These are phyloP conservation scores for Strobilomyces confusus DNA, from an alignment of 768 basidiomycete species.

Conservation along the genomic window DNA sequence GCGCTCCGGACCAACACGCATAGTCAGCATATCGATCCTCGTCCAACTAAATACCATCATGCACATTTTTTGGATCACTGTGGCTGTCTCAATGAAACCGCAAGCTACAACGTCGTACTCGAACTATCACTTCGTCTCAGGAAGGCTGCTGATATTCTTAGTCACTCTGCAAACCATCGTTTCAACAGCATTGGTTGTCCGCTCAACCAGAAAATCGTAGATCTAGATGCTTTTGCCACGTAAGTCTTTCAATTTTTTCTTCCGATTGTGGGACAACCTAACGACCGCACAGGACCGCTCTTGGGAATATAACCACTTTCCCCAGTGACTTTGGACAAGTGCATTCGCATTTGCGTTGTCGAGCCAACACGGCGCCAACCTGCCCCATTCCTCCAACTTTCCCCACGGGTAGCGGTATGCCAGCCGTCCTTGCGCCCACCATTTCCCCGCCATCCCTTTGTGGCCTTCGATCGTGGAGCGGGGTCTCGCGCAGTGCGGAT, in stretches of 20 bases:
- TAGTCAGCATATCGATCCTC: conserved; percentile 4
- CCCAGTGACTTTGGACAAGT: conserved; percentile 23
- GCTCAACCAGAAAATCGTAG: conserved; percentile 43
- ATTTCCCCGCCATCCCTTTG: conserved; percentile 16
- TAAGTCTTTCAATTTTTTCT: conserved; percentile 28
- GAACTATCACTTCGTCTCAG: conserved; percentile 64
- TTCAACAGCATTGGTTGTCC: conserved; percentile 28
- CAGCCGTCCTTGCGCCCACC: conserved; percentile 20
- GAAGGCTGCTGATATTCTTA: conserved; percentile 54
- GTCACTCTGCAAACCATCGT: conserved; percentile 41
- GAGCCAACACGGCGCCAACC: conserved; percentile 11
- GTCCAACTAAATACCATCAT: conserved; percentile 14
- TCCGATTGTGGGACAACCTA: conserved; percentile 1
- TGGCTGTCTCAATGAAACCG: conserved; percentile 52
- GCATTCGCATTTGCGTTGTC: conserved; percentile 8
- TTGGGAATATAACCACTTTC: conserved; percentile 34
- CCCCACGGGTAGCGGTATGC: conserved; percentile 10
- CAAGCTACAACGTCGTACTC: conserved; percentile 54
- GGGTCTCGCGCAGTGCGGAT: conserved; percentile 17
- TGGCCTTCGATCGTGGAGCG: conserved; percentile 18
- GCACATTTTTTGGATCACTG: conserved; percentile 38
- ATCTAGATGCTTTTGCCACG: conserved; percentile 52
- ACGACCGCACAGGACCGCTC: conserved; percentile 34
- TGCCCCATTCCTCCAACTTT: conserved; percentile 5
- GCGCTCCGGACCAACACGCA: background rate